phyloP scores from a whole-genome alignment of 208 protist genomes.

The Acanthamoeba royreba region DNA sequence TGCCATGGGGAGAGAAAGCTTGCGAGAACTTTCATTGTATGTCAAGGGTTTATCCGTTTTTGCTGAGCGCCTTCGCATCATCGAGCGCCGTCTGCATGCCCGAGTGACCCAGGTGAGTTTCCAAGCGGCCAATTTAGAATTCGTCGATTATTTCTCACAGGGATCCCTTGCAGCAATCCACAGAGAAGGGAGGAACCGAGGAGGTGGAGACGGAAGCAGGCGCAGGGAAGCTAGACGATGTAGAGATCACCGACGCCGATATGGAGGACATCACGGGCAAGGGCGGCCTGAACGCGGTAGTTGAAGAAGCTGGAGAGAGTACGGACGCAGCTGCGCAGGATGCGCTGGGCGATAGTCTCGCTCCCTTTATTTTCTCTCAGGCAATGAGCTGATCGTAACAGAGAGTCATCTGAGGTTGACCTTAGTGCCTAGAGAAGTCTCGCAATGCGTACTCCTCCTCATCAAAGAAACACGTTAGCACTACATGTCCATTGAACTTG shows the following conservation, averaged over 20 bases:
- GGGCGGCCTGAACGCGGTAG: neutral
- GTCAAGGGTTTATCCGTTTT: neutral
- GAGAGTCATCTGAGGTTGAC: neutral
- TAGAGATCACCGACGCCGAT: neutral
- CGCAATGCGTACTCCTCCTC: slow-evolving; percentile 50
- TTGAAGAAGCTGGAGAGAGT: neutral
- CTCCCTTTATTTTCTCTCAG: neutral
- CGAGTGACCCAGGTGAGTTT: neutral
- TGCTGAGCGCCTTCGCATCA: neutral
- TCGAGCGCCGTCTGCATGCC: neutral
- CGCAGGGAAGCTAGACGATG: neutral
- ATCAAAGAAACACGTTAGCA: slow-evolving; percentile 60
- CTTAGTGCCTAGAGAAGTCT: slow-evolving; percentile 22
- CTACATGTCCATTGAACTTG: slow-evolving; percentile 51
- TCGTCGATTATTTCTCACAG: too few species aligned
- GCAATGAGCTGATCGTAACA: too few species aligned
- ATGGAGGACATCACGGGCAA: neutral
- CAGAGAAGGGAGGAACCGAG: neutral
- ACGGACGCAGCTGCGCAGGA: neutral
- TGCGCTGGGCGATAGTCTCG: neutral
- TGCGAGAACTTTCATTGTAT: neutral
- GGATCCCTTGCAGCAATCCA: neutral
- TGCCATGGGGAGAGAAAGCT: neutral
- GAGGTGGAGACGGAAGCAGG: neutral
- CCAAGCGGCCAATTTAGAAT: too few species aligned